Evolutionary conservation across 495 filamentous ascomycete genomes (phyloP), one percentile per base, ranked within the genome.

Genomic region (Viridothelium virens): DNA sequence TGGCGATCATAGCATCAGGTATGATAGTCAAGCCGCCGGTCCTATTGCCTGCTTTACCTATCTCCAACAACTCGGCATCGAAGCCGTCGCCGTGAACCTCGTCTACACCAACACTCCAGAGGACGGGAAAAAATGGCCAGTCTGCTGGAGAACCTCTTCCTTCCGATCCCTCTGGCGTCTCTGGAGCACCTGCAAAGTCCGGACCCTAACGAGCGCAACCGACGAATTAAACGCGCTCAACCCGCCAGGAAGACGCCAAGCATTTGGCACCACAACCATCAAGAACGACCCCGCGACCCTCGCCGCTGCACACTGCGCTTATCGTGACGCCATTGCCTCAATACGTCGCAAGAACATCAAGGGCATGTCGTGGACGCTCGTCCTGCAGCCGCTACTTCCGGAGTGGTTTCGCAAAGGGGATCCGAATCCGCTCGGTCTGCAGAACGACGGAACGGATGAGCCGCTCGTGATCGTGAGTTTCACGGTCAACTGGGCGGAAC

Each of bases 41-140:
- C 75, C 75, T 11, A 68, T 77, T 18, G 74, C 68, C 59, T 76
- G 74, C 64, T 76, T 76, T 66, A 67, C 74, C 46, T 75, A 74
- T 63, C 34, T 75, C 31, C 70, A 74, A 37, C 67, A 67, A 61
- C 64, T 76, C 37, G 61, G 63, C 4, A 66, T 68, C 34, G 46
- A 68, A 18, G 63, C 63, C 63, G 33, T 68, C 38, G 36, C 75
- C 34, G 67, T 68, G 25, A 61, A 68, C 33, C 46, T 66, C 12
- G 63, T 62, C 9, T 38, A 61, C 47, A 68, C 67, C 12, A 41
- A 56, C 50, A 2, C 38, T 16, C 46, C 63, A 16, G 25, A 3
- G 5, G 44, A 65, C 41, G 0, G 14, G 14, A 61, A 61, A 1
- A 48, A 66, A 14, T 53, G 48, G 48, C 48, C 48, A 5, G 10